A percentile compares a stretch with the other conserved stretches of the same genome.
These are phyloP conservation scores for Cenococcum geophilum DNA, from an alignment of 495 filamentous ascomycete species.

Conservation along the genomic window DNA sequence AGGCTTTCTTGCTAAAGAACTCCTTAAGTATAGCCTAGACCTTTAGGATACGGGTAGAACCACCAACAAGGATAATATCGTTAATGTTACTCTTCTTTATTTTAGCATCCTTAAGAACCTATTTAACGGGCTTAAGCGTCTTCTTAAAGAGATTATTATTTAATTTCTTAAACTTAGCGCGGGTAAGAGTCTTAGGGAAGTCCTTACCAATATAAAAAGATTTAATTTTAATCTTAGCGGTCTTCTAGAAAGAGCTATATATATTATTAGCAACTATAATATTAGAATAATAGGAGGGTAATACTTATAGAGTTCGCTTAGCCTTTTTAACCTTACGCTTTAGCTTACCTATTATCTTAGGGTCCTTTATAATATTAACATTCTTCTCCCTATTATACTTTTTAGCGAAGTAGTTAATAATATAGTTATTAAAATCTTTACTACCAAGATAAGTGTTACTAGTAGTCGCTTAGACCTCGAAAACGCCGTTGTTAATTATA, in stretches of 20 bases:
- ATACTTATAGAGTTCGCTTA: constrained; percentile 74
- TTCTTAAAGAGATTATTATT: constrained; percentile 98
- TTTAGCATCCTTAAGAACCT: constrained; percentile 92
- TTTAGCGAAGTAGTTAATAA: constrained; percentile 97
- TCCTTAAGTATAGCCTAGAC: constrained; percentile 91
- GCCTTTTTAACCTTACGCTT: constrained; percentile 99
- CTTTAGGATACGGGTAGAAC: constrained; percentile 98
- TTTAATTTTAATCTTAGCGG: constrained; percentile 96
- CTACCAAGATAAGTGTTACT: constrained; percentile 99
- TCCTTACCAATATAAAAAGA: constrained; percentile 95
- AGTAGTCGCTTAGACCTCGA: constrained; percentile 95
- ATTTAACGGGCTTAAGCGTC: constrained; percentile 98
- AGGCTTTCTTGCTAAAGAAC: constrained; percentile 93
- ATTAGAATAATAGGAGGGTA: neutral
- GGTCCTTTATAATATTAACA: constrained; percentile 86
- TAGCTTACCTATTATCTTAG: constrained; percentile 99
- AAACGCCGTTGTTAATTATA: constrained; percentile 93
- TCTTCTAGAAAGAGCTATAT: constrained; percentile 79
- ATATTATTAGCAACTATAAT: neutral
- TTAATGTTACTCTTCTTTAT: constrained; percentile 93
- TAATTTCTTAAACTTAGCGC: constrained; percentile 98
- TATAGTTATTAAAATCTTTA: constrained; percentile 98
- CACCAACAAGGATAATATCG: constrained; percentile 97
- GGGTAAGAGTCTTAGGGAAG: constrained; percentile 96
- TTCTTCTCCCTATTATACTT: constrained; percentile 98